These are phyloP conservation scores for Suillus placidus DNA, from an alignment of 768 basidiomycete species.

Conservation along the genomic window DNA sequence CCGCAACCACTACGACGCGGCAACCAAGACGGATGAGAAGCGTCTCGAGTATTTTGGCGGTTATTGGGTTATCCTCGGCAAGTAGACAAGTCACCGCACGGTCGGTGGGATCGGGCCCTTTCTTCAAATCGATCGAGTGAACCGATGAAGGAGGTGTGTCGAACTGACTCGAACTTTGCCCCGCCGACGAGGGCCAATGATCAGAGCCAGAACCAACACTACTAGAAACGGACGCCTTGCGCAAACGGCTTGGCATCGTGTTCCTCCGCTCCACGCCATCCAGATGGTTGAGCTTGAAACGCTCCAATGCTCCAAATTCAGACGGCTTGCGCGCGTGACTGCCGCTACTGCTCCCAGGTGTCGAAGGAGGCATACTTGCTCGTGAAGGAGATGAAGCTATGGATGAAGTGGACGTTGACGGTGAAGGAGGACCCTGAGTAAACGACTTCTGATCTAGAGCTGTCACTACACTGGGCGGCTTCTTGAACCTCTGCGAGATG, in stretches of 20 bases:
- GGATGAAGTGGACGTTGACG: constrained; percentile 89
- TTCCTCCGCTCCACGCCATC: constrained; percentile 77
- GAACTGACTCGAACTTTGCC: constrained; percentile 54
- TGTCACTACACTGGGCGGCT: constrained; percentile 78
- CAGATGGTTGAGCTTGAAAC: constrained; percentile 83
- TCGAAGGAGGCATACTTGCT: constrained; percentile 68
- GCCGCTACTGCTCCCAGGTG: constrained; percentile 60
- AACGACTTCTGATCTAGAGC: constrained; percentile 62
- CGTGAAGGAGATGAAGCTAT: constrained; percentile 89
- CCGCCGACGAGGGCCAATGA: constrained; percentile 63
- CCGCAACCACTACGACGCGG: constrained; percentile 91
- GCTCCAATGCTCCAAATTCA: constrained; percentile 84
- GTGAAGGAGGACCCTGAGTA: constrained; percentile 83
- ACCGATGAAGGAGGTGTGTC: constrained; percentile 78
- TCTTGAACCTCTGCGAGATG: constrained; percentile 80
- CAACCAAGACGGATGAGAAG: constrained; percentile 92
- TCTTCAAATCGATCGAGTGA: constrained; percentile 79
- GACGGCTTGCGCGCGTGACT: constrained; percentile 83
- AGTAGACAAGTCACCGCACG: constrained; percentile 91
- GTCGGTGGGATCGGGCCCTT: constrained; percentile 77
- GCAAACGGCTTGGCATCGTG: constrained; percentile 85
- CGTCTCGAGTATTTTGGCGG: constrained; percentile 96
- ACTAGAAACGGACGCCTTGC: constrained; percentile 85
- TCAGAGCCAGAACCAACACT: constrained; percentile 79
- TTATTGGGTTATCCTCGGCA: constrained; percentile 98